Conservation (phyloP, 2,329 filamentous ascomycete genomes). For the Leptosphaerulina australis region DNA sequence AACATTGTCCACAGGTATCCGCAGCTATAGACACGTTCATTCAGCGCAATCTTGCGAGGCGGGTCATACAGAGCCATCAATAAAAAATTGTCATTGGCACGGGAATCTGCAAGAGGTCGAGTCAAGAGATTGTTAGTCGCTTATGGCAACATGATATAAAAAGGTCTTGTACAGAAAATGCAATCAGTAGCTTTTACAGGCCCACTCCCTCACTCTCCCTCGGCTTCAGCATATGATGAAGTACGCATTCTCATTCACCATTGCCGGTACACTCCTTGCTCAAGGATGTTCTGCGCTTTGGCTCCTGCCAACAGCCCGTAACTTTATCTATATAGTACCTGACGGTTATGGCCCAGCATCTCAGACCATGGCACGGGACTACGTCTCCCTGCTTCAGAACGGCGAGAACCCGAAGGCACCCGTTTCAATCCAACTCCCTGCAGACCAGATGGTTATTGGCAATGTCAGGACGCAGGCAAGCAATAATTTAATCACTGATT, state of each 20-base stretch:
- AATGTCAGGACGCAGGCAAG: slow-evolving; percentile 30
- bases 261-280: slow-evolving; percentile 15
- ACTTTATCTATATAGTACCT: slow-evolving; percentile 35
- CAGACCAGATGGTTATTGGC: slow-evolving; percentile 31
- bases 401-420: slow-evolving; percentile 27
- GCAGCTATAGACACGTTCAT: slow-evolving; percentile 3
- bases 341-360: slow-evolving; percentile 35
- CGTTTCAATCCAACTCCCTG: slow-evolving; percentile 25
- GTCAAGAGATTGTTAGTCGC: too few relatives aligned
- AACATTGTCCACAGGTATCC: neutral
- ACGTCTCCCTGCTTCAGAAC: slow-evolving; percentile 27
- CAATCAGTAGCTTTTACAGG: neutral
- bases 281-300: slow-evolving; percentile 19
- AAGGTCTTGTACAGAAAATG: neutral
- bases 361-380: slow-evolving; percentile 32
- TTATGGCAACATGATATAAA: too few relatives aligned
- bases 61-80: neutral
- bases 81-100: slow-evolving; percentile 4
- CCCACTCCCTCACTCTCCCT: too few relatives aligned
- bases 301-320: slow-evolving; percentile 24
- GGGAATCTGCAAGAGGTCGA: too few relatives aligned
- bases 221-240: slow-evolving; percentile 9
- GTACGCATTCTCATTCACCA: slow-evolving; percentile 14
- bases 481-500: slow-evolving; percentile 51
- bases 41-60: neutral